Evolutionary conservation across 2,329 filamentous ascomycete genomes (phyloP), one percentile per base, ranked within the genome.

Genomic region (Fusarium sp.): DNA sequence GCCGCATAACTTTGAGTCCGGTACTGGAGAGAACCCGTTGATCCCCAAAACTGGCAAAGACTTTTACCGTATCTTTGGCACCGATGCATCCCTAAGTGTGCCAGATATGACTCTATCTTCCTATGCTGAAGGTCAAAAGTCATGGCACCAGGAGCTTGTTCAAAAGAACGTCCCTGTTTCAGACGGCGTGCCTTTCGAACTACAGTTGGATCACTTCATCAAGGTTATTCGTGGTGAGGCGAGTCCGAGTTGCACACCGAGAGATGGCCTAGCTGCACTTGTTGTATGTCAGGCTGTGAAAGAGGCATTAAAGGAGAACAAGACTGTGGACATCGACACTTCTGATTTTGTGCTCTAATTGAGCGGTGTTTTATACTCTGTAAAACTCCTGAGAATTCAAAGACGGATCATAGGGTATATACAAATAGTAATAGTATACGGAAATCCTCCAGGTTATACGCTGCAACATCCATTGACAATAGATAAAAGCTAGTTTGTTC

Each of bases 1-100:
- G 1, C 85, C 86, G 3, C 84, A 89, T 75, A 87, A 83, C 63
- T 90, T 90, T 54, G 89, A 90, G 75, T 79, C 83, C 5, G 88
- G 87, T 0, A 90, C 89, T 1, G 88, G 88, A 5, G 89, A 91
- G 78, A 91, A 90, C 65, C 86, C 88, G 0, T 77, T 82, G 2
- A 86, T 90, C 54, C 84, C 87, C 0, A 77, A 78, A 13, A 77
- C 81, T 5, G 80, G 76, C 0, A 79, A 79, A 65, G 84, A 84
- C 69, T 85, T 88, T 55, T 90, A 89, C 65, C 83, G 87, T 2
- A 84, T 90, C n/a, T 86, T 90, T 66, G 88, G 87, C 0, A 85
- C 84, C 0, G 79, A 86, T 6, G 88, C 79, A 1, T 84, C 82
- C 26, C 74, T 90, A 3, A 89, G 87, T 73, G 85, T 90, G 22